phyloP scores from a whole-genome alignment of 495 filamentous ascomycete genomes.

The Aspergillus cavernicola region DNA sequence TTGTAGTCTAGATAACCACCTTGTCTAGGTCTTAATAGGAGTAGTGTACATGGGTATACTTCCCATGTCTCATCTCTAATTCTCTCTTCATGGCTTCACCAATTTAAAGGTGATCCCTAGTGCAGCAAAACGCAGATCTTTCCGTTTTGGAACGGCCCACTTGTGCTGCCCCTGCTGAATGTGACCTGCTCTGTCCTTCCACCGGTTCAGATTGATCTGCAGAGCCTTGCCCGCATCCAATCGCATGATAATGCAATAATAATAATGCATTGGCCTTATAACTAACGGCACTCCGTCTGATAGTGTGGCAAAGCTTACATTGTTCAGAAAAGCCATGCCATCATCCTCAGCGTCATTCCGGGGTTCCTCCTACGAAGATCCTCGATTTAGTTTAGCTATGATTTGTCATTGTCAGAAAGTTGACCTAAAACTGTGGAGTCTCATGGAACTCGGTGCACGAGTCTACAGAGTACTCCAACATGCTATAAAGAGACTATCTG shows the following conservation, averaged over 20 bases:
- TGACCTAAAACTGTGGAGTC: too few species aligned
- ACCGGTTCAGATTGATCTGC: constrained; percentile 3
- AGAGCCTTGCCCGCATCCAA: background rate
- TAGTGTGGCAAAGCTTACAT: background rate
- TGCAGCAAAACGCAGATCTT: constrained; percentile 1
- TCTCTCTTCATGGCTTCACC: background rate
- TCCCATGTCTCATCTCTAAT: too few species aligned
- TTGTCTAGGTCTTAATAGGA: too few species aligned
- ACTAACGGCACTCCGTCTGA: background rate
- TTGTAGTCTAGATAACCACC: too few species aligned
- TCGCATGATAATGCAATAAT: background rate
- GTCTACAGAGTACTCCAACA: too few species aligned
- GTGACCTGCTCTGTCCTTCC: background rate
- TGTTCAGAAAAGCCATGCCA: background rate
- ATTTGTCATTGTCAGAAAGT: background rate
- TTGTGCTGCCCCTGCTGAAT: background rate
- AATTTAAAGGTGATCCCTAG: background rate
- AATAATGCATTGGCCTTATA: background rate
- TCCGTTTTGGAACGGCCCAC: background rate
- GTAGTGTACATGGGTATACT: too few species aligned
- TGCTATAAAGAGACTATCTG: too few species aligned
- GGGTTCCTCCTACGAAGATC: background rate
- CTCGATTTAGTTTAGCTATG: too few species aligned
- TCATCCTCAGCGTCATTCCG: background rate
- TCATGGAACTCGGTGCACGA: too few species aligned